Percentiles rank a stretch among this genome's conserved stretches.
Conservation (phyloP, 2,329 filamentous ascomycete species). For the Elsinoe perseae region DNA sequence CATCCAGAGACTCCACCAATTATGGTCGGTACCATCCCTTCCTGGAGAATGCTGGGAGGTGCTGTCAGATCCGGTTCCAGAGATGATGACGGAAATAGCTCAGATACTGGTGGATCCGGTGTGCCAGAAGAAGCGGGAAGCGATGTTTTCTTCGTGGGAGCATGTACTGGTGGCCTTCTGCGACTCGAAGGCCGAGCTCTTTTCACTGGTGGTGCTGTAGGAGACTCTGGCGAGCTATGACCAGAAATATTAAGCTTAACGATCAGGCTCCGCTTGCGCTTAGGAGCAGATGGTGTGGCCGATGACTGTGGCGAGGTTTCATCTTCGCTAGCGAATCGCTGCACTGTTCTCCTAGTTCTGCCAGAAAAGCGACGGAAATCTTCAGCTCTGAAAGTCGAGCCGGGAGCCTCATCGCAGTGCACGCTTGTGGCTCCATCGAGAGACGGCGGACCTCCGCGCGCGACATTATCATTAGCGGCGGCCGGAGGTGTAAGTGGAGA, state of each 20-base stretch:
- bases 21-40: not conserved
- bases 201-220: not conserved
- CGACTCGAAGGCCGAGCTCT: not conserved
- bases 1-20: not conserved
- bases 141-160: too few relatives aligned
- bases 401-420: not conserved
- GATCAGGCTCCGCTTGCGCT: not conserved
- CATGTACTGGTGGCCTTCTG: too few relatives aligned
- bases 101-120: too few relatives aligned
- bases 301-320: not conserved
- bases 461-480: not conserved
- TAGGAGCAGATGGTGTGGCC: not conserved
- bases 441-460: too few relatives aligned
- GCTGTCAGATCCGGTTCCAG: too few relatives aligned
- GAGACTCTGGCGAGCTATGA: not conserved
- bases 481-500: not conserved
- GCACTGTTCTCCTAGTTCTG: not conserved
- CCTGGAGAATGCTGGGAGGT: too few relatives aligned
- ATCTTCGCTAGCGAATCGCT: not conserved
- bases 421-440: not conserved
- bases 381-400: not conserved
- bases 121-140: too few relatives aligned
- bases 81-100: too few relatives aligned
- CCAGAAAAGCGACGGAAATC: not conserved
- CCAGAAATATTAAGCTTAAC: not conserved